Evolutionary conservation across 345 rosid species (phyloP).

Genomic region (Hibiscus mutabilis): DNA sequence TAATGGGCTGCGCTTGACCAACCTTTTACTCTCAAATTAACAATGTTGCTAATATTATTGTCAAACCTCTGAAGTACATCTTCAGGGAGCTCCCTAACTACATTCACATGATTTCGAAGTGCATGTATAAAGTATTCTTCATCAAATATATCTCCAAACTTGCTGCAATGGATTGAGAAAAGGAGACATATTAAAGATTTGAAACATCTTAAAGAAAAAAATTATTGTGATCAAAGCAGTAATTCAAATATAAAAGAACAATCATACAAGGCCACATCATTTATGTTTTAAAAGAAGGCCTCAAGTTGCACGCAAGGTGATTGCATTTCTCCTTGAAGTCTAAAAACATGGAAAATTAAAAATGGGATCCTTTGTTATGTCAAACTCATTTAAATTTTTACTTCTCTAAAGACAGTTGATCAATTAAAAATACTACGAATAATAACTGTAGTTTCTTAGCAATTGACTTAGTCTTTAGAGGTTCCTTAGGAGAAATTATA

Average conservation of each 20-base stretch:
- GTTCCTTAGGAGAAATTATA: no score
- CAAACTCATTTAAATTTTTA: background rate
- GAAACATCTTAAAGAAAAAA: background rate
- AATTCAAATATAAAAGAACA: conserved; percentile 1
- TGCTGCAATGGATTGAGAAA: conserved; percentile 41
- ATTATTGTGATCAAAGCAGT: background rate
- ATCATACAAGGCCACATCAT: background rate
- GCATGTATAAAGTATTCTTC: conserved; percentile 79
- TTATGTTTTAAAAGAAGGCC: background rate
- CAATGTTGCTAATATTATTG: conserved; percentile 82
- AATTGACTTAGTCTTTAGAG: background rate
- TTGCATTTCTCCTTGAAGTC: background rate
- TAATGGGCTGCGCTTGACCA: conserved; percentile 89
- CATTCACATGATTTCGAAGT: conserved; percentile 66
- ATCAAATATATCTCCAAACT: conserved; percentile 89
- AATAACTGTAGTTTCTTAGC: background rate
- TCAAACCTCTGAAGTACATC: conserved; percentile 78
- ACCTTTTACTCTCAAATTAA: conserved; percentile 84
- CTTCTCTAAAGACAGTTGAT: background rate
- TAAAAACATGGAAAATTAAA: background rate
- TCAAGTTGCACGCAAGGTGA: background rate
- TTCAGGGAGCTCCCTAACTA: conserved; percentile 69
- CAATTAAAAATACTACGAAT: background rate
- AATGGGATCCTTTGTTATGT: background rate
- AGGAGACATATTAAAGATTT: conserved; percentile 1